Evolutionary conservation across 768 basidiomycete genomes (phyloP), one percentile per base, ranked within the genome.

Genomic region (Mycena rebaudengoi): DNA sequence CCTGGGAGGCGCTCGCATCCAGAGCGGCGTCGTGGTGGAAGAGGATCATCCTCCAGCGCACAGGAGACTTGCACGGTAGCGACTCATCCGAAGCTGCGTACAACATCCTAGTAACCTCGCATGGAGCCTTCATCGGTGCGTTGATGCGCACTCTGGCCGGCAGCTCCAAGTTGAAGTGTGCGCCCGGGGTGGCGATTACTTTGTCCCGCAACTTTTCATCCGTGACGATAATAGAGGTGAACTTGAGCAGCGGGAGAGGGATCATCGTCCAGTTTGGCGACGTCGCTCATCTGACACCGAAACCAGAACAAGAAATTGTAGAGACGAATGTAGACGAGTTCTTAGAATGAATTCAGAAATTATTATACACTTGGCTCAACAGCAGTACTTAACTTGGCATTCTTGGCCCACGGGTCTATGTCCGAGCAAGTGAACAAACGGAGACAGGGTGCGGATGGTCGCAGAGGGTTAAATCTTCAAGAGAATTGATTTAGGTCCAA

Each of bases 1-100:
- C 74, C 3, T 61, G 63, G 2, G 70, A 71, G 20, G 75, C 72
- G 30, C 85, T 92, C 69, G 56, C 68, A 4, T 72, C 77, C 48
- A 85, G 92, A n/a, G 81, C 82, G 18, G 61, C 83, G 37, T 59
- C 69, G 3, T 94, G 92, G 91, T 94, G 92, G 87, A 76, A 84
- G 41, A 71, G 71, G 56, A 74, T 75, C 28, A 76, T 91, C 51
- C 55, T 80, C 25, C 68, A 76, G 13, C 65, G 64, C 18, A 65
- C 72, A 4, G 64, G 69, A 18, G 65, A 69, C 50, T 59, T 74
- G 53, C 65, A 21, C 68, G 20, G 73, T 81, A n/a, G n/a, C n/a
- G n/a, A n/a, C n/a, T n/a, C n/a, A n/a, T n/a, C n/a, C n/a, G n/a
- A n/a, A n/a, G n/a, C n/a, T n/a, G n/a, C n/a, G 33, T 71, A 74